Percentiles rank a stretch among this genome's conserved stretches.
These are phyloP conservation scores for Stellera chamaejasme DNA, from an alignment of 345 rosid genomes.

Conservation along the genomic window DNA sequence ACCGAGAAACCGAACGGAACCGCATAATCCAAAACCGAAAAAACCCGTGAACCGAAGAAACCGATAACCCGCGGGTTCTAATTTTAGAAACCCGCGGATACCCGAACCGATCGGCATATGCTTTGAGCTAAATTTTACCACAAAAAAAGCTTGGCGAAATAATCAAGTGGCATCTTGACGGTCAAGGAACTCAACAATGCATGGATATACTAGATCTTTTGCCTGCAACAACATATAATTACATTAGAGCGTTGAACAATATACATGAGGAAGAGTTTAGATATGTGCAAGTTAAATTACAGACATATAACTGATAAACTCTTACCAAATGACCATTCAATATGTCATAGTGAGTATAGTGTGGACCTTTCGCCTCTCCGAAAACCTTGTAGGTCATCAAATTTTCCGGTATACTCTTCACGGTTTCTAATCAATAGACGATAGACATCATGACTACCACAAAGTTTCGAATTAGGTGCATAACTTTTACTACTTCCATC, in stretches of 20 bases:
- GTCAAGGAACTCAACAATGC: slow-evolving; percentile 37
- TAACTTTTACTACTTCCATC: no score
- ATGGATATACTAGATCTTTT: slow-evolving; percentile 39
- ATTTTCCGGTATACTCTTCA: slow-evolving; percentile 46
- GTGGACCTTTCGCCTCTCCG: slow-evolving; percentile 64
- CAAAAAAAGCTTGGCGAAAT: background rate
- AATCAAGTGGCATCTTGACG: slow-evolving; percentile 32
- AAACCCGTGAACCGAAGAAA: no score
- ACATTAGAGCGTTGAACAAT: background rate
- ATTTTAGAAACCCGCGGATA: no score
- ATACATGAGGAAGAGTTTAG: background rate
- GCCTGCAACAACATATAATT: slow-evolving; percentile 29
- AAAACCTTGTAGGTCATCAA: slow-evolving; percentile 49
- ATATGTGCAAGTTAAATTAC: no score
- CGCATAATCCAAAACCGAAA: no score
- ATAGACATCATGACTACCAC: background rate
- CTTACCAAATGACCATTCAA: slow-evolving; percentile 58
- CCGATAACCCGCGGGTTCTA: no score
- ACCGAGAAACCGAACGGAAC: no score
- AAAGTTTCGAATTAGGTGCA: background rate
- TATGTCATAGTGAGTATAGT: slow-evolving; percentile 68
- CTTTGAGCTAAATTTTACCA: no score
- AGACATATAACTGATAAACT: background rate
- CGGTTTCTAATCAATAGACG: slow-evolving; percentile 46
- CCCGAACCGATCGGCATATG: no score